Conservation (phyloP, 106 monocot genomes). For the Agapanthus africanus region DNA sequence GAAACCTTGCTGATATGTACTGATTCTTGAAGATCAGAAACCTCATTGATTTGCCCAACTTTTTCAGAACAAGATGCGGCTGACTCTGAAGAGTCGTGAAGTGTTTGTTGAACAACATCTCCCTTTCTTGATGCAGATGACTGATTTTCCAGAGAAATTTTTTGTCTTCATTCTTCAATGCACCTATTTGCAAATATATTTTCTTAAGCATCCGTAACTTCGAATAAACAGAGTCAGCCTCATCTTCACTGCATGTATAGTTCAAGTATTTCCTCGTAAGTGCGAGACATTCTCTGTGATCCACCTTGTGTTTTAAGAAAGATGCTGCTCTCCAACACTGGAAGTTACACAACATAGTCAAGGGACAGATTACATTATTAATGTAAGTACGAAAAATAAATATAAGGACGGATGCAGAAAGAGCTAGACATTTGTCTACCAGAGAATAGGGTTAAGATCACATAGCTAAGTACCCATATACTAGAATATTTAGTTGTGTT, state of each 20-base stretch:
- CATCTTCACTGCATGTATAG: constrained; percentile 47
- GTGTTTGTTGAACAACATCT: constrained; percentile 1
- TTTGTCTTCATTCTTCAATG: constrained; percentile 1
- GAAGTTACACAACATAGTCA: neutral
- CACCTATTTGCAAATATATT: constrained; percentile 26
- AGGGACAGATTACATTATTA: neutral
- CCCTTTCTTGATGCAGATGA: constrained; percentile 5
- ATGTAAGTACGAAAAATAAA: neutral
- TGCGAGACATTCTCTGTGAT: constrained; percentile 54
- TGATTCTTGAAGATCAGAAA: too few relatives aligned
- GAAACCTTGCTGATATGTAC: too few relatives aligned
- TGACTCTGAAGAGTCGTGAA: constrained; percentile 11
- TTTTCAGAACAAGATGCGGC: constrained; percentile 9
- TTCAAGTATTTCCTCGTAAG: constrained; percentile 48
- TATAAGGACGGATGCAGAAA: neutral
- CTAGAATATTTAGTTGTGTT: neutral
- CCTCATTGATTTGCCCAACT: too few relatives aligned
- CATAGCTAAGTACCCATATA: neutral
- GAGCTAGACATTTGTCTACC: neutral
- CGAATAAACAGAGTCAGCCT: constrained; percentile 52
- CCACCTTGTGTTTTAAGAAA: constrained; percentile 49
- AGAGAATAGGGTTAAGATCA: neutral
- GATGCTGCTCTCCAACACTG: constrained; percentile 95
- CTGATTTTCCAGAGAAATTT: constrained; percentile 12
- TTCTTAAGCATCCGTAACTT: constrained; percentile 57